These are phyloP conservation scores for Neurospora africana DNA, from an alignment of 495 filamentous ascomycete species.

Conservation along the genomic window DNA sequence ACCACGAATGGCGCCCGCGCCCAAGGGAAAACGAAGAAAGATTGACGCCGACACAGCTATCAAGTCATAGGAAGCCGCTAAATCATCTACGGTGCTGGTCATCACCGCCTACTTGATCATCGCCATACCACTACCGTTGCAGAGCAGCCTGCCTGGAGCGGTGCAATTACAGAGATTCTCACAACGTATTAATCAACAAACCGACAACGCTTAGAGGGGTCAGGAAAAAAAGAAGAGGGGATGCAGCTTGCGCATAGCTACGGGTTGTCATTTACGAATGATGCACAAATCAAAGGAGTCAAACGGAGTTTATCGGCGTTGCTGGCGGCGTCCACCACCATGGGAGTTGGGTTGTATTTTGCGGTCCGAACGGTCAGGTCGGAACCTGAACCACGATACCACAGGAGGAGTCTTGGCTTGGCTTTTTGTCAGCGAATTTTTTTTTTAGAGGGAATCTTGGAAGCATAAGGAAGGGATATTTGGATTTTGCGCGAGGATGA, in stretches of 20 bases:
- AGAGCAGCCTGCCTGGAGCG: background rate
- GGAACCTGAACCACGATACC: background rate
- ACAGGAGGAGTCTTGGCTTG: background rate
- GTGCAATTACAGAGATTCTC: background rate
- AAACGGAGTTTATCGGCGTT: conserved; percentile 14
- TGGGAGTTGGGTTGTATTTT: background rate
- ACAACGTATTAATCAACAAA: background rate
- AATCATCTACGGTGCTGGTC: conserved; percentile 12
- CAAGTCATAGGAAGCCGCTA: conserved; percentile 14
- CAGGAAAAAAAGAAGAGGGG: background rate
- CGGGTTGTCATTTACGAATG: background rate
- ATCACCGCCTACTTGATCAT: conserved; percentile 5
- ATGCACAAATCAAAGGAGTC: conserved; percentile 7
- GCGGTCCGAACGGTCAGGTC: background rate
- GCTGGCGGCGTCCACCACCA: conserved; percentile 12
- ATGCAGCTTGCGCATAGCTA: conserved; percentile 1
- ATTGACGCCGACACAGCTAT: conserved; percentile 38
- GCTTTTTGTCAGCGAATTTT: background rate
- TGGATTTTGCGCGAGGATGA: background rate
- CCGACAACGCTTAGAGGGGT: background rate
- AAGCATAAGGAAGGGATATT: background rate
- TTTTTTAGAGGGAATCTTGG: background rate
- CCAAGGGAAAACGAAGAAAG: conserved; percentile 67
- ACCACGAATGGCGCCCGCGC: conserved; percentile 56
- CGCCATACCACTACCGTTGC: background rate